Base-by-base conservation (phyloP, 176 grass and related monocot genomes). In the Hsuehochloa calcarea region DNA sequence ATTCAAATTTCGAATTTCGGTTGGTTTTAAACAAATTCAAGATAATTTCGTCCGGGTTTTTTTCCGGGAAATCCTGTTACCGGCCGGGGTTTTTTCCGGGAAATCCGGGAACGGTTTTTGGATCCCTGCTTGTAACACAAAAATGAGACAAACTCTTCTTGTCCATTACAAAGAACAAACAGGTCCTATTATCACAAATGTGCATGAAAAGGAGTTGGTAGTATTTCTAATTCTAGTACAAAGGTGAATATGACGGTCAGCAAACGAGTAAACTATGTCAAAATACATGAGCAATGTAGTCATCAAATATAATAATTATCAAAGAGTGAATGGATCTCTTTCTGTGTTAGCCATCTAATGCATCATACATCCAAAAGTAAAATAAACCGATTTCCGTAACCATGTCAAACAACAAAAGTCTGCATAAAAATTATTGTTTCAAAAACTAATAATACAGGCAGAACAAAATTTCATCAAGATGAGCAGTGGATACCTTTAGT, bases 401-500 rank as follows among this genome's bases (percentile, higher is more conserved):
- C n/a, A 49, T 8, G 35, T 29, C 38, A 62, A 81, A 49, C 5
- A 39, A 66, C 54, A 84, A 66, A 68, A 67, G 65, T 3, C 8
- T 13, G 79, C 61, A 60, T 16, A 81, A 62, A 80, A 62, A 14
- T 31, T 45, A 37, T 72, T 54, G 34, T 9, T 82, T 80, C 17
- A 75, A 47, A 22, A 87, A 65, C 27, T 16, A 70, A n/a, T 47
- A 83, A 40, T 34, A 59, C 52, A 77, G 9, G 76, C 47, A 45
- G 8, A 63, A 85, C 34, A 87, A 40, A 37, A 44, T 10, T 25
- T 84, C 61, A 35, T 55, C 1, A 60, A 79, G 14, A 78, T 59
- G 25, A 51, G 67, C 44, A 65, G 11, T 62, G 43, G 29, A 88
- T 88, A 99, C 96, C 93, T 99, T 99, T 37, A 99, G 84, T 81